Percentiles rank a stretch among this genome's conserved stretches.
Conservation (phyloP, 169 alveolate species). For the Plasmodium adleri region DNA sequence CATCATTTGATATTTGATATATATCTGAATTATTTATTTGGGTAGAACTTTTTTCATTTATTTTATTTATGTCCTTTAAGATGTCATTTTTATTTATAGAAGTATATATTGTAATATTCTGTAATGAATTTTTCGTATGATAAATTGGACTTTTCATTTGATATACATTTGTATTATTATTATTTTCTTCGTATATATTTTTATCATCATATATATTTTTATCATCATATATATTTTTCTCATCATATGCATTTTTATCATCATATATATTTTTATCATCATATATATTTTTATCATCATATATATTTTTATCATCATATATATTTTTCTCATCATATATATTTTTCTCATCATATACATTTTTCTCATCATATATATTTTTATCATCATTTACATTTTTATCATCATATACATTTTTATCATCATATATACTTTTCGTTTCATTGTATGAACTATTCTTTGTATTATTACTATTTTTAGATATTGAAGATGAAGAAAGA, state of each 20-base stretch:
- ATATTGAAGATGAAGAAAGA: conserved; percentile 3
- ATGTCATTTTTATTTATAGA: not conserved
- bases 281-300: not conserved
- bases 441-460: not conserved
- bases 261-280: not conserved
- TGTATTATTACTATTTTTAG: conserved; percentile 2
- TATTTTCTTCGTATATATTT: not conserved
- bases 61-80: not conserved
- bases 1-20: not conserved
- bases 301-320: not conserved
- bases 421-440: not conserved
- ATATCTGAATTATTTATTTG: not conserved
- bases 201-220: not conserved
- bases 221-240: not conserved
- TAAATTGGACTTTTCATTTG: too few species aligned
- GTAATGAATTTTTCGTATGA: too few species aligned
- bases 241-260: too few species aligned
- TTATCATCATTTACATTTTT: not conserved
- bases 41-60: not conserved
- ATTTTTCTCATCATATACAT: not conserved
- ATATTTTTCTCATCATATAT: not conserved
- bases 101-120: too few species aligned
- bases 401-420: not conserved
- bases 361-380: not conserved
- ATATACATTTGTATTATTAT: not conserved